Conservation (phyloP, 1,139 yeast species). For the Pichia sp. region DNA sequence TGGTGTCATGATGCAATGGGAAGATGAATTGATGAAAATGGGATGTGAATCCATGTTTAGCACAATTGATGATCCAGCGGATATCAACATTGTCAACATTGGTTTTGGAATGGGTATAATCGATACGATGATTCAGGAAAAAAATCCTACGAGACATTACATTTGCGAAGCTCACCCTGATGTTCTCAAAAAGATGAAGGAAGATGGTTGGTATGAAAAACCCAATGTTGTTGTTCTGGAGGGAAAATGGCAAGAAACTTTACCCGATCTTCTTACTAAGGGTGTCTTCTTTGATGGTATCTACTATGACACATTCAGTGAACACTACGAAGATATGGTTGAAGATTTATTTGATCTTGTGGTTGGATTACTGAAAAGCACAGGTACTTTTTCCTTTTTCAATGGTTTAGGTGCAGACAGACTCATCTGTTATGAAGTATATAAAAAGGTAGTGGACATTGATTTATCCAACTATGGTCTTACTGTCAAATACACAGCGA, state of each 20-base stretch:
- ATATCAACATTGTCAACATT: slow-evolving; percentile 59
- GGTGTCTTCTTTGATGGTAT: slow-evolving; percentile 81
- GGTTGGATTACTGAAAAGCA: slow-evolving; percentile 75
- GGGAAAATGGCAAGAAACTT: slow-evolving; percentile 87
- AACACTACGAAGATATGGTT: slow-evolving; percentile 70
- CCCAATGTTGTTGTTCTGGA: slow-evolving; percentile 64
- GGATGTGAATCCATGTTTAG: slow-evolving; percentile 67
- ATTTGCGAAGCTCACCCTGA: slow-evolving; percentile 96
- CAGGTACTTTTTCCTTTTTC: slow-evolving; percentile 80
- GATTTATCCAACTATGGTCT: slow-evolving; percentile 79
- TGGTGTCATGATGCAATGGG: slow-evolving; percentile 99
- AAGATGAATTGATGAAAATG: slow-evolving; percentile 66
- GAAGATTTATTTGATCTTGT: slow-evolving; percentile 72
- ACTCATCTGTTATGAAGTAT: slow-evolving; percentile 81
- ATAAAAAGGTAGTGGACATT: slow-evolving; percentile 69
- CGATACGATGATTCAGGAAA: slow-evolving; percentile 63
- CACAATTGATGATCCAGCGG: slow-evolving; percentile 31
- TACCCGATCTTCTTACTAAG: slow-evolving; percentile 53
- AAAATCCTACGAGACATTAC: slow-evolving; percentile 62
- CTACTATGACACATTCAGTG: slow-evolving; percentile 90
- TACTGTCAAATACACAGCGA: slow-evolving; percentile 41
- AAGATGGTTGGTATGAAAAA: slow-evolving; percentile 81
- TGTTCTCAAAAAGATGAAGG: slow-evolving; percentile 57
- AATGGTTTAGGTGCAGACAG: slow-evolving; percentile 97
- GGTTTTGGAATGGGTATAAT: slow-evolving; percentile 98